Evolutionary conservation across 1,284 basidiomycete species (phyloP), one percentile per base, ranked within the genome.

Genomic region (Cryptococcus deneoformans): DNA sequence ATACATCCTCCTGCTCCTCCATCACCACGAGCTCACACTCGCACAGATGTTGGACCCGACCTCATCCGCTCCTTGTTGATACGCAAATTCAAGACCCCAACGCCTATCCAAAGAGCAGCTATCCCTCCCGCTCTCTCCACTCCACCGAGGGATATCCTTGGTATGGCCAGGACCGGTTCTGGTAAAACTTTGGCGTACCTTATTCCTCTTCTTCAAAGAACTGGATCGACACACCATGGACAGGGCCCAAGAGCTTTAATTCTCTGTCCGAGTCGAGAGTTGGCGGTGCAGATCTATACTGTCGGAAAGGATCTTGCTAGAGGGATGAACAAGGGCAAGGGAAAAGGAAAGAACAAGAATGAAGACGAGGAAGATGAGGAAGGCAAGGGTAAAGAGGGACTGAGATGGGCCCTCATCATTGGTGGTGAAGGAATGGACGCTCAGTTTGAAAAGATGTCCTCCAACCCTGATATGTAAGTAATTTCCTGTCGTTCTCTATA

Each of bases 141-240:
- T 50, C 94, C 96, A 44, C 91, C 94, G 2, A 82, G 91, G 52
- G 96, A 99, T 79, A 86, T 99, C 8, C 90, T 99, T 16, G 96
- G 92, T 53, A 99, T 99, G 96, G 95, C 96, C 24, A 84, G 96
- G 16, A 99, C 96, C 0, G 96, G 96, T 56, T 97, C 94, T 0
- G 96, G 96, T 61, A 99, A 99, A 79, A 97, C 95, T 11, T 84
- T 99, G 35, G 95, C 95, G 40, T 99, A 96, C 77, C 85, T 99
- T 81, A 82, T 99, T 20, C 96, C 96, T 47, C 83, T 99, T 11
- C 82, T 98, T 0, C 90, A 96, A 62, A 84, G 90, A 34, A 84
- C 99, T 9, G 86, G 89, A 29, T 90, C 90, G 14, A 81, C 86
- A 14, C 93, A 96, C 73, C 83, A 85, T 10, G 79, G 85, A 0